Evolutionary conservation across 257 asterid genomes (phyloP), one percentile per base, ranked within the genome.

Genomic region (Catharanthus roseus): DNA sequence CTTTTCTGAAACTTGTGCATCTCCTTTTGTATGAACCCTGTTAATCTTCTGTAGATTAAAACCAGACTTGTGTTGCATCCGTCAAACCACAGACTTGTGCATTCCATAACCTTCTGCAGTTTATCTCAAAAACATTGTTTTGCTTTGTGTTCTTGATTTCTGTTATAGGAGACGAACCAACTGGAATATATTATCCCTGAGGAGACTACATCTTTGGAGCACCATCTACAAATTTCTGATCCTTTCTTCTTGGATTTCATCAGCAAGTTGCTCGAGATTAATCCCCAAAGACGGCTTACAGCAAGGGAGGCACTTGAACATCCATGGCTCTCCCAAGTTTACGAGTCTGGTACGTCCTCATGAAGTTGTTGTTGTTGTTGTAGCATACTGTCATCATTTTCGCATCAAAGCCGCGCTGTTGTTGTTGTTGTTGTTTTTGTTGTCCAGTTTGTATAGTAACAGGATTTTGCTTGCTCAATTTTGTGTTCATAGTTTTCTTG

Each of bases 231-330:
- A 72, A 83, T 82, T 53, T 74, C 86, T 0, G 96, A 92, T 67
- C 69, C 83, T 19, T 12, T 77, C 13, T 90, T 92, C 75, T n/a
- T 87, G 3, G 86, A 88, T 55, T 92, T 92, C 67, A 45, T 92
- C 12, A 83, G 78, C 61, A 73, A 70, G 72, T 74, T 90, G 88
- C 96, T 92, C 31, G 86, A 90, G 86, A 86, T 85, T 65, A 86
- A 90, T 78, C 95, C 97, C 5, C 39, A 74, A 77, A 85, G 84
- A 72, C 93, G 98, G 19, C 90, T 88, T 0, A 86, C 86, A 18
- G 98, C 96, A 3, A 68, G 76, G 65, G 89, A 90, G 81, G 98
- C 96, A 29, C 78, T 92, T 23, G 64, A 68, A 61, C 98, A 92
- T 74, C 96, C 97, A 15, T 92, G 98, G 98, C 87, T 92, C 71